phyloP scores from a whole-genome alignment of 2,329 filamentous ascomycete species.

The Aspergillus ibericus region DNA sequence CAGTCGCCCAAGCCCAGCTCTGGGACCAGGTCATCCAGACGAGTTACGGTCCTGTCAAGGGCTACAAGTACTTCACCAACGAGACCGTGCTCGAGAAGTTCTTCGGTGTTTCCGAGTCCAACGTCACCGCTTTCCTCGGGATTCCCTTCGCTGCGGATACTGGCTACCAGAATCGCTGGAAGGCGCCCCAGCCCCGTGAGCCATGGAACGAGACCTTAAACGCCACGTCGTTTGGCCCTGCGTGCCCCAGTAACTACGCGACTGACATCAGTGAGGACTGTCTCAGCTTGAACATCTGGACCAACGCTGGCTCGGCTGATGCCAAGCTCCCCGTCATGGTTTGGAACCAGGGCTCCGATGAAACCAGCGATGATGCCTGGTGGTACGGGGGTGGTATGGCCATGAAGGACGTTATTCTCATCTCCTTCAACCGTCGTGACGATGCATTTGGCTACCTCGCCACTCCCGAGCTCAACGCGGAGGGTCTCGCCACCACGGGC shows the following conservation, averaged over 20 bases:
- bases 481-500: conserved; percentile 21
- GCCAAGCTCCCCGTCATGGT: conserved; percentile 31
- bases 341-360: conserved; percentile 31
- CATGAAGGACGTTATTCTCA: conserved; percentile 28
- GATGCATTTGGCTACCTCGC: conserved; percentile 31
- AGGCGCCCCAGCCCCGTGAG: conserved; percentile 23
- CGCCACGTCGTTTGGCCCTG: conserved; percentile 23
- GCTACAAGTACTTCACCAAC: conserved; percentile 23
- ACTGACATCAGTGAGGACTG: conserved; percentile 34
- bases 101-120: conserved; percentile 18
- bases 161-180: conserved; percentile 28
- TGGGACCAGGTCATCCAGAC: conserved; percentile 21
- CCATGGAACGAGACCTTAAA: conserved; percentile 23
- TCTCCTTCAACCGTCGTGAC: conserved; percentile 31
- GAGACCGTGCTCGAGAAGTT: conserved; percentile 19
- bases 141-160: conserved; percentile 31
- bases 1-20: conserved; percentile 19
- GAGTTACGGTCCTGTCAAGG: conserved; percentile 19
- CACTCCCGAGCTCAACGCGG: conserved; percentile 27
- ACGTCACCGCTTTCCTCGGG: conserved; percentile 26
- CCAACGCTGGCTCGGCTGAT: conserved; percentile 19
- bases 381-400: conserved; percentile 33
- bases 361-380: conserved; percentile 25
- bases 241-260: conserved; percentile 19
- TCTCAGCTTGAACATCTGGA: conserved; percentile 35